Percentiles rank a stretch among this genome's conserved stretches.
These are phyloP conservation scores for Pleurotus ostreatus DNA, from an alignment of 768 basidiomycete genomes.

Conservation along the genomic window DNA sequence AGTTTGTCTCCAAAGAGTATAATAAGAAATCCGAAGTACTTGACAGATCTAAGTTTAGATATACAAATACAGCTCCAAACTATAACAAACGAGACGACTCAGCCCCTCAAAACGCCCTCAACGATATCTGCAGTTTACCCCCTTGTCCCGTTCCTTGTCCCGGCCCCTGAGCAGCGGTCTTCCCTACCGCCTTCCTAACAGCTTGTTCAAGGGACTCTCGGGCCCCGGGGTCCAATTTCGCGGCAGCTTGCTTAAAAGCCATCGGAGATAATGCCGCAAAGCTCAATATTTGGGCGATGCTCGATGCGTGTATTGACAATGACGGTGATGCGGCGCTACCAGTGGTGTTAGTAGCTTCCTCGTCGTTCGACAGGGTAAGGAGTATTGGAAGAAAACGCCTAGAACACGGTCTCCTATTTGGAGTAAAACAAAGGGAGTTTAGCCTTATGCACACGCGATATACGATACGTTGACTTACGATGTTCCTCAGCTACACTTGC, in stretches of 20 bases:
- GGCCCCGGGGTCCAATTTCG: constrained; percentile 52
- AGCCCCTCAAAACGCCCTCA: constrained; percentile 64
- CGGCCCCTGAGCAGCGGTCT: constrained; percentile 23
- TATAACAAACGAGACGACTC: too few relatives aligned
- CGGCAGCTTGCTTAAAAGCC: constrained; percentile 84
- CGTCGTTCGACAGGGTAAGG: constrained; percentile 58
- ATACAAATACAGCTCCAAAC: too few relatives aligned
- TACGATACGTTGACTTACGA: too few relatives aligned
- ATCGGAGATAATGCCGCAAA: constrained; percentile 69
- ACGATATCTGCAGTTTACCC: constrained; percentile 73
- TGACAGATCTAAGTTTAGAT: too few relatives aligned
- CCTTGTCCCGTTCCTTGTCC: constrained; percentile 21
- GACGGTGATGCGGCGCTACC: constrained; percentile 25
- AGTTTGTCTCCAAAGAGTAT: too few relatives aligned
- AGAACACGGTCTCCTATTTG: constrained; percentile 59
- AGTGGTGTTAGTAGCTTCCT: constrained; percentile 4
- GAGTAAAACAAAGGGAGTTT: too few relatives aligned
- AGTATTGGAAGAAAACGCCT: constrained; percentile 67
- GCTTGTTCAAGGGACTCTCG: constrained; percentile 71
- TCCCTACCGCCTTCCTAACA: constrained; percentile 70
- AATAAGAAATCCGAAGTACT: too few relatives aligned
- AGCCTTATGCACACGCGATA: too few relatives aligned
- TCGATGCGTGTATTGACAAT: constrained; percentile 44
- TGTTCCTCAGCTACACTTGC: constrained; percentile 45
- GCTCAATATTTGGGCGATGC: constrained; percentile 62